Evolutionary conservation across 306 rosid species (phyloP), one percentile per base, ranked within the genome.

Genomic region (Crataegus laevigata): DNA sequence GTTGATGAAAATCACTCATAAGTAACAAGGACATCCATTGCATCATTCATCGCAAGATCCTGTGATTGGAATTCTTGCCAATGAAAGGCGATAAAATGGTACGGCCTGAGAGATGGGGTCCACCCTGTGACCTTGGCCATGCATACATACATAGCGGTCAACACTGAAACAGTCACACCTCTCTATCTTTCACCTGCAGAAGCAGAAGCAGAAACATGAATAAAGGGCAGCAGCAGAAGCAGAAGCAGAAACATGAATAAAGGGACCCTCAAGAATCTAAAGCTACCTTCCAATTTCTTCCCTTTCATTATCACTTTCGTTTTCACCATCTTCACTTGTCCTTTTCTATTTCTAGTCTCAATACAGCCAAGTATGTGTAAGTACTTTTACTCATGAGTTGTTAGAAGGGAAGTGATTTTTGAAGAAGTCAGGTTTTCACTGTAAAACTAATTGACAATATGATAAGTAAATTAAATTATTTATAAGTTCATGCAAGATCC

Each of bases 251-350:
- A 50, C 55, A 50, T 3, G 19, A 13, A 50, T 55, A 80, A 50
- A 74, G 45, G 73, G 43, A 18, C 81, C 62, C 77, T 50, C 75
- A 34, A 86, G 91, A 84, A 84, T 88, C 91, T 82, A 80, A 75
- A 69, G 71, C 72, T 22, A 18, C 69, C 75, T 4, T 25, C 75
- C 25, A 52, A 62, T 74, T 24, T 68, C 57, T 75, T 52, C 71
- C 55, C 72, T 75, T 66, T 73, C 81, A 62, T 42, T 60, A 18
- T 50, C 71, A 15, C 71, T 43, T 66, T 54, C 75, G 19, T 52
- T 69, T 72, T 73, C 72, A 67, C 68, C 68, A 42, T 40, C 71
- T 28, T 50, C 55, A 32, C 15, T 24, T 67, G 71, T 74, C 78
- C 55, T 38, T 65, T 71, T 78, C 61, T 8, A 55, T 25, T 82